A percentile compares a stretch with the other conserved stretches of the same genome.
These are phyloP conservation scores for Withania somnifera DNA, from an alignment of 305 asterid genomes.

Conservation along the genomic window DNA sequence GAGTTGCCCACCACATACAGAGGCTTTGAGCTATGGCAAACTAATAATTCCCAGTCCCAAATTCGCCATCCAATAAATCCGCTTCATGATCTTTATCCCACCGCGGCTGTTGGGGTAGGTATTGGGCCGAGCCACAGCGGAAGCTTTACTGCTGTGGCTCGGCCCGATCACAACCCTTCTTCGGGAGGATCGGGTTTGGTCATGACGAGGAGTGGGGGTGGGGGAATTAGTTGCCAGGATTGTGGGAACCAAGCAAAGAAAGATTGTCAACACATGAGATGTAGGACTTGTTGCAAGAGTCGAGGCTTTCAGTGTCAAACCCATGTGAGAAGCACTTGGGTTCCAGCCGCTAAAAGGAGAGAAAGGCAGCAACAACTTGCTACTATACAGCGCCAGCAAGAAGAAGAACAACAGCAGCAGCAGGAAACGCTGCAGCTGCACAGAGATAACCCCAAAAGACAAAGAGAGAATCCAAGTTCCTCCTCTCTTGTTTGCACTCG, in stretches of 20 bases:
- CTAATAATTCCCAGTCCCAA: slow-evolving; percentile 20
- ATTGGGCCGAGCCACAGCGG: slow-evolving; percentile 3
- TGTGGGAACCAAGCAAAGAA: slow-evolving; percentile 81
- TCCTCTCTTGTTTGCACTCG: slow-evolving; percentile 57
- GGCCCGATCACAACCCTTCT: slow-evolving; percentile 37
- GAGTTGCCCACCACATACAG: slow-evolving; percentile 27
- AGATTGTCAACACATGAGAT: slow-evolving; percentile 63
- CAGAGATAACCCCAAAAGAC: slow-evolving; percentile 33
- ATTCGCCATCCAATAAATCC: slow-evolving; percentile 17
- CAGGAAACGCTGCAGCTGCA: slow-evolving; percentile 6
- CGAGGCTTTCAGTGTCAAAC: slow-evolving; percentile 64
- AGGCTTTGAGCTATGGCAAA: slow-evolving; percentile 73
- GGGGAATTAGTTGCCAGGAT: slow-evolving; percentile 79
- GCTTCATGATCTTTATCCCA: slow-evolving; percentile 55
- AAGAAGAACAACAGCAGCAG: slow-evolving; percentile 1
- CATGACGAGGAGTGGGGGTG: slow-evolving; percentile 50
- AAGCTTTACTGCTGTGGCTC: not conserved
- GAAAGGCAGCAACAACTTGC: slow-evolving; percentile 56
- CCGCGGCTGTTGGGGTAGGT: slow-evolving; percentile 42
- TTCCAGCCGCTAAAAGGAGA: slow-evolving; percentile 73
- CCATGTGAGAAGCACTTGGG: slow-evolving; percentile 81
- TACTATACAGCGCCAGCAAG: slow-evolving; percentile 26
- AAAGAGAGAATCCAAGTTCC: slow-evolving; percentile 31
- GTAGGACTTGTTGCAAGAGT: slow-evolving; percentile 74
- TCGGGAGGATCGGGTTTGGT: slow-evolving; percentile 34